Evolutionary conservation across 257 asterid genomes (phyloP).

Genomic region (Solanum verrucosum): DNA sequence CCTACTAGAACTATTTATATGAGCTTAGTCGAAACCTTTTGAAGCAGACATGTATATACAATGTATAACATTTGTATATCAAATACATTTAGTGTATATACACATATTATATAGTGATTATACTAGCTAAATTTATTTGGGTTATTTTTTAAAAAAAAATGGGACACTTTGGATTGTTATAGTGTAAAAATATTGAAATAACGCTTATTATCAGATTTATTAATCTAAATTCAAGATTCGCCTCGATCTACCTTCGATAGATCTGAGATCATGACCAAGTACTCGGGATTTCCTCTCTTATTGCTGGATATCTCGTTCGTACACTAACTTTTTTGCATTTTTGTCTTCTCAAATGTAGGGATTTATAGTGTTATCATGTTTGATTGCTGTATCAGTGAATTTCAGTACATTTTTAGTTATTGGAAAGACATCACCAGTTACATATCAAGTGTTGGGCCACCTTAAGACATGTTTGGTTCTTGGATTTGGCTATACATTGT

Average conservation of each 20-base stretch:
- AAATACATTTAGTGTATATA: neutral
- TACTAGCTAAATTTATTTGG: neutral
- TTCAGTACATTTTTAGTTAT: conserved; percentile 89
- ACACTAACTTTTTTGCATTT: neutral
- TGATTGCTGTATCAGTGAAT: conserved; percentile 88
- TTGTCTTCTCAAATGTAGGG: conserved; percentile 26
- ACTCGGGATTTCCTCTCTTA: neutral
- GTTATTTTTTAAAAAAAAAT: neutral
- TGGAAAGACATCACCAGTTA: conserved; percentile 93
- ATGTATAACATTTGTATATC: neutral
- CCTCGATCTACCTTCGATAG: neutral
- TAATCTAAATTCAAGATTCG: neutral
- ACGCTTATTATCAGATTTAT: neutral
- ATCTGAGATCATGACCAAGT: neutral
- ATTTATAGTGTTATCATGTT: conserved; percentile 66
- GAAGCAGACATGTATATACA: neutral
- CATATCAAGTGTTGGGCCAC: conserved; percentile 87
- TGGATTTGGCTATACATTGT: conserved; percentile 71
- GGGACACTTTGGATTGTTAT: neutral
- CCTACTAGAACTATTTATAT: neutral
- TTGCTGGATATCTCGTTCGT: neutral
- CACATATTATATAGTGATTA: neutral
- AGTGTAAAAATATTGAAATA: neutral
- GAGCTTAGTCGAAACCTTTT: neutral
- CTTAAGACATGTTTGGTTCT: conserved; percentile 86